Base-by-base conservation (phyloP, 768 basidiomycete genomes). In the Kwoniella bestiolae region DNA sequence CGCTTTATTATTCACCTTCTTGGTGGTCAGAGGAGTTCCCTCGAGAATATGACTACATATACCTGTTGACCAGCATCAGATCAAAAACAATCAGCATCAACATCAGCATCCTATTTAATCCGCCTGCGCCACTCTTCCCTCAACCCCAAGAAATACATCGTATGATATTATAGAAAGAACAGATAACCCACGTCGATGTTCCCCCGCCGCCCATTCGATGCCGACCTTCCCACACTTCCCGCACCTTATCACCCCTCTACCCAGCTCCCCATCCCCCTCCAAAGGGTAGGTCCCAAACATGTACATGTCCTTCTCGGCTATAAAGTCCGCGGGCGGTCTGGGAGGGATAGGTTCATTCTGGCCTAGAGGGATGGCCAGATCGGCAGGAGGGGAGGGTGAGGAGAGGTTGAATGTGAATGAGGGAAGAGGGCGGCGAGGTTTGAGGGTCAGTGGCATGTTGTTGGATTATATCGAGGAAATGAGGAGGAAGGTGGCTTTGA, bases 301-400 rank as follows among this genome's bases (percentile, higher is more conserved):
- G 83, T 89, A 90, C 92, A 92, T 94, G 74, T 94, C 91, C 51
- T 86, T 85, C 7, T 90, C 91, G 28, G 89, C 86, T 14, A 94
- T 87, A 88, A 91, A 92, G 83, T 88, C 85, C 25, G 91, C 90
- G 0, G 92, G 92, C 0, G 92, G 91, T 0, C 89, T 87, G 0
- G 86, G 85, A 2, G 87, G 81, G 1, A 21, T 28, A n/a, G 38
- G 32, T 55, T 55, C 52, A 55, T 55, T 55, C 23, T 28, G 46
- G 11, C 31, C 31, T 18, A 47, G 41, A n/a, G 56, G 23, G 16
- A 29, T 25, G 47, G 56, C 26, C 14, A 59, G 26, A 31, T 60
- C 55, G 2, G 44, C 5, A 25, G 60, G 59, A n/a, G 69, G 64
- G 3, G 69, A 50, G 32, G 74, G 61, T n/a, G 69, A 67, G 41